phyloP scores from a whole-genome alignment of 2,329 filamentous ascomycete genomes.

The Talaromyces sp. region DNA sequence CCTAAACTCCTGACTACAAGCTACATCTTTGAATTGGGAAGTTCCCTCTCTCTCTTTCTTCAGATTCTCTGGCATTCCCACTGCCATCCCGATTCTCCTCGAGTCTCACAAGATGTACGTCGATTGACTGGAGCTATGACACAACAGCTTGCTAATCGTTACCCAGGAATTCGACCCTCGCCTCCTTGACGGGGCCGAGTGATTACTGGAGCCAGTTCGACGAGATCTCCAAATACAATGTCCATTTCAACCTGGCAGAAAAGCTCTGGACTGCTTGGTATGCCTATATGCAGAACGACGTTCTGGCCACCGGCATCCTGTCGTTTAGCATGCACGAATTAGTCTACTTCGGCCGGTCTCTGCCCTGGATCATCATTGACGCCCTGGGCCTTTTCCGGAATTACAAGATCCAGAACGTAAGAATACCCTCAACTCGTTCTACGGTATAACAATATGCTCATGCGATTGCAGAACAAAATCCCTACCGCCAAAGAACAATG shows the following conservation, averaged over 20 bases:
- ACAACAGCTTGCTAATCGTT: not conserved
- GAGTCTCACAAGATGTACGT: not conserved
- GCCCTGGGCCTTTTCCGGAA: conserved; percentile 79
- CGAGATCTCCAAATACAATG: conserved; percentile 67
- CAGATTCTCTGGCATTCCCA: not conserved
- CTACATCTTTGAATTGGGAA: not conserved
- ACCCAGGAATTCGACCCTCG: conserved; percentile 43
- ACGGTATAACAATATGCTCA: not conserved
- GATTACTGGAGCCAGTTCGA: conserved; percentile 65
- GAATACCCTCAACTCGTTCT: not conserved
- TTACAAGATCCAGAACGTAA: conserved; percentile 88
- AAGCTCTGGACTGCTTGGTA: conserved; percentile 96
- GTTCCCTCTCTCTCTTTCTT: not conserved
- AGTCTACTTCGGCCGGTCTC: conserved; percentile 85
- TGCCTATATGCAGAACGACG: conserved; percentile 96
- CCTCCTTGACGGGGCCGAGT: conserved; percentile 39
- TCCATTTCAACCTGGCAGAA: conserved; percentile 81
- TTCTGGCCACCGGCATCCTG: conserved; percentile 93
- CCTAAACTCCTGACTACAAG: not conserved
- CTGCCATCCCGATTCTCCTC: not conserved
- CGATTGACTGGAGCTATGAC: not conserved
- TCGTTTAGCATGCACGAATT: conserved; percentile 92
- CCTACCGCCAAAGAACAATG: conserved; percentile 92
- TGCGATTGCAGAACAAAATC: conserved; percentile 61
- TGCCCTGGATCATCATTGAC: conserved; percentile 94